Evolutionary conservation across 1,284 basidiomycete genomes (phyloP), one percentile per base, ranked within the genome.

Genomic region (Apiotrichum gamsii): DNA sequence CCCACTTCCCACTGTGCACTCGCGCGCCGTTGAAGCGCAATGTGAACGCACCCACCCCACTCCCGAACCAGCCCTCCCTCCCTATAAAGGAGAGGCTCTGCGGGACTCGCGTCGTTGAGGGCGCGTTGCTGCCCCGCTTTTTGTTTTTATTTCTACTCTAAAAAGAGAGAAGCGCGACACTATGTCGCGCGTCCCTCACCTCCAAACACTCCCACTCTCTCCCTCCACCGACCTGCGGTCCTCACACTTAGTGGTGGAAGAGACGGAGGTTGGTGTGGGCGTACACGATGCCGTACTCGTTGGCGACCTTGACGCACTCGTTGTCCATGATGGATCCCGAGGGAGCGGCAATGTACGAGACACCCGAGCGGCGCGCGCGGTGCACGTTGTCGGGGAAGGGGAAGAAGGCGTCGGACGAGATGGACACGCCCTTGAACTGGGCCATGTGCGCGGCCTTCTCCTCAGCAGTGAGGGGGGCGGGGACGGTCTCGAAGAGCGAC

Each of bases 301-400:
- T 83, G 15, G 91, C 91, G 8, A 89, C 87, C 74, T 88, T 90
- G 75, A 96, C 83, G 66, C 93, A 93, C 70, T 91, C 90, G 41
- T 75, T 82, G 66, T 99, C 94, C 94, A 97, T 97, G 50, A 98
- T 91, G 59, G 88, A 93, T 45, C 94, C 94, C 45, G 86, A 85
- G 1, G 94, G 91, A 4, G 95, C 95, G 24, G 89, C 91, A 48
- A 99, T 80, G 74, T 94, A 97, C 65, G 76, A 82, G 41, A 90
- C 90, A 1, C 94, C 94, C 55, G 88, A 91, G 77, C 88, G 85
- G 69, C 82, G 80, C 42, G 89, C 90, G 47, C 94, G 79, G 72
- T 96, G 87, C 34, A 99, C 94, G 65, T 98, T 99, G 73, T 98
- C 95, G 8, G 91, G 83, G 83, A 98, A 98, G 32, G 94, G 94